Evolutionary conservation across 768 basidiomycete genomes (phyloP).

Genomic region (Suillus hirtellus): DNA sequence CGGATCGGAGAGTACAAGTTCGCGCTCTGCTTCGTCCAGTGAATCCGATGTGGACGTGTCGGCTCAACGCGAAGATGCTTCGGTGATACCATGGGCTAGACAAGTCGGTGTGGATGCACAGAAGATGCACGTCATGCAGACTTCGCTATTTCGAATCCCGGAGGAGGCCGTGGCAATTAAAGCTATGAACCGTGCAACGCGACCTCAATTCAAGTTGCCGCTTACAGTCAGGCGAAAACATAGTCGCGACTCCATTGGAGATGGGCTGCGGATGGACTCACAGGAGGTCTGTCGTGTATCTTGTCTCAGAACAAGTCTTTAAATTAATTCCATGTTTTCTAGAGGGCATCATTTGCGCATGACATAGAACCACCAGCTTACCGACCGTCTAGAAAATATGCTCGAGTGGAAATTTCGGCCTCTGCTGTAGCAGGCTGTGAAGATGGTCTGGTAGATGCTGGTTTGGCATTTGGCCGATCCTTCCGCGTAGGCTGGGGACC

Average conservation of each 20-base stretch:
- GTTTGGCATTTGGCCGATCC: constrained; percentile 80
- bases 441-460: constrained; percentile 72
- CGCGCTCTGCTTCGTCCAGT: constrained; percentile 30
- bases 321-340: constrained; percentile 12
- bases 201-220: constrained; percentile 35
- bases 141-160: constrained; percentile 76
- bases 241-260: constrained; percentile 77
- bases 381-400: constrained; percentile 79
- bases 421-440: constrained; percentile 69
- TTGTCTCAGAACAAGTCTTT: constrained; percentile 9
- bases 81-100: constrained; percentile 70
- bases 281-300: constrained; percentile 50
- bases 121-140: constrained; percentile 93
- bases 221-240: constrained; percentile 62
- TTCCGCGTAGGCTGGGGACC: constrained; percentile 93
- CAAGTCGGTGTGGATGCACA: constrained; percentile 79
- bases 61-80: constrained; percentile 40
- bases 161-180: constrained; percentile 70
- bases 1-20: constrained; percentile 38
- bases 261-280: constrained; percentile 58
- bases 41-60: constrained; percentile 21
- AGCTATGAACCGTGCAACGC: constrained; percentile 46
- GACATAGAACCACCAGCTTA: constrained; percentile 66
- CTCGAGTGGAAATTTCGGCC: constrained; percentile 66
- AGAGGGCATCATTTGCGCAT: constrained; percentile 82